A percentile compares a stretch with the other conserved stretches of the same genome.
These are phyloP conservation scores for Lipomyces sp. DNA, from an alignment of 805 yeast genomes.

Conservation along the genomic window DNA sequence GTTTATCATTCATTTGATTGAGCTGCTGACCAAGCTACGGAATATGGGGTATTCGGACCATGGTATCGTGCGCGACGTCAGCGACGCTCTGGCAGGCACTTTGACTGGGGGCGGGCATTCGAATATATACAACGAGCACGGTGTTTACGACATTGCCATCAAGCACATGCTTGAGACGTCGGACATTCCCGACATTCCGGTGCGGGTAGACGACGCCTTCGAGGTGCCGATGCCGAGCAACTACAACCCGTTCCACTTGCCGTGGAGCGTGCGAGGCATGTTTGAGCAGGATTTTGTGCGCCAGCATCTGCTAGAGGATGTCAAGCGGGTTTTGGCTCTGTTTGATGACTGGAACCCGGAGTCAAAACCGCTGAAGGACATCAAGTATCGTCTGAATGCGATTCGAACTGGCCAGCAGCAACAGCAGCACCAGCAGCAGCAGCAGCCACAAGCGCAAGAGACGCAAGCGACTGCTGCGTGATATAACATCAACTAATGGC, in stretches of 20 bases:
- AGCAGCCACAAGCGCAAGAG: no score
- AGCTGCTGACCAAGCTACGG: slow-evolving; percentile 67
- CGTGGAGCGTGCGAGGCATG: slow-evolving; percentile 90
- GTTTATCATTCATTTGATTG: slow-evolving; percentile 71
- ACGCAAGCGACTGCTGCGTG: no score
- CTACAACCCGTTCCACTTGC: slow-evolving; percentile 77
- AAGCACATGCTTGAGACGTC: slow-evolving; percentile 73
- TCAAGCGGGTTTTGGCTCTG: slow-evolving; percentile 58
- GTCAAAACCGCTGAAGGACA: slow-evolving; percentile 72
- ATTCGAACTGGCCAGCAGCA: no score
- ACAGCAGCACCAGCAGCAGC: no score
- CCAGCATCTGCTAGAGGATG: slow-evolving; percentile 46
- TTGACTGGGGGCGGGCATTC: slow-evolving; percentile 96
- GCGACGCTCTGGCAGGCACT: slow-evolving; percentile 78
- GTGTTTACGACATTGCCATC: slow-evolving; percentile 78
- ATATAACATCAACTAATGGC: no score
- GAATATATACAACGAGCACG: slow-evolving; percentile 74
- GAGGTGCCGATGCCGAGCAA: slow-evolving; percentile 56
- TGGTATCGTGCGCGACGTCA: slow-evolving; percentile 79
- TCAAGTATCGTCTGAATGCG: slow-evolving; percentile 64
- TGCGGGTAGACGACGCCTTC: slow-evolving; percentile 40
- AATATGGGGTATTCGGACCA: slow-evolving; percentile 81
- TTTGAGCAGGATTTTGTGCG: slow-evolving; percentile 56
- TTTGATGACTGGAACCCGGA: slow-evolving; percentile 89
- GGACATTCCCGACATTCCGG: slow-evolving; percentile 43